Base-by-base conservation (phyloP, 1,139 yeast species). In the Candida gigantensis region DNA sequence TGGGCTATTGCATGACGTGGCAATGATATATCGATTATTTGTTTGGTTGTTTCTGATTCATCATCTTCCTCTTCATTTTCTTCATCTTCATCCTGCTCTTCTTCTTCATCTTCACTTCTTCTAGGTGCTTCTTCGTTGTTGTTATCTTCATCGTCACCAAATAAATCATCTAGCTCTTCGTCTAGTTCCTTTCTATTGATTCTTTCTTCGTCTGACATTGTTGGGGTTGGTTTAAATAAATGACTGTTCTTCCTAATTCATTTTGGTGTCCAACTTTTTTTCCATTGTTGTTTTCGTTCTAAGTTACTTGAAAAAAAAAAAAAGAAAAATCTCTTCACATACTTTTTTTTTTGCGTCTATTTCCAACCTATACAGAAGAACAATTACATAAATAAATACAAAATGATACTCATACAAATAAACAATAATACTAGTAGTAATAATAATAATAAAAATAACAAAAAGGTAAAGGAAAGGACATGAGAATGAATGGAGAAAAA, bases 1-100 rank as follows among this genome's bases (percentile, higher is more conserved):
- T 71, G 74, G 3, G 77, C 62, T 23, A 79, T 65, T 19, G 84
- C 84, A 56, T 86, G 95, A 53, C 94, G 79, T 3, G 94, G 84
- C 32, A 88, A 60, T 7, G 86, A 79, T 26, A 85, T 68, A 39
- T 82, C 84, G 11, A 77, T 68, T 69, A 68, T 40, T 71, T 79
- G 36, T 74, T 57, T 41, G 65, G 76, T 25, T 55, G 62, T 19
- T 57, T 55, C 61, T 6, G 53, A 63, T 9, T 32, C 47, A 17
- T 39, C 44, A 15, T 40, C 46, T 17, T 37, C 45, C 9, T 35
- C 41, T 16, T n/a, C n/a, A n/a, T n/a, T n/a, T n/a, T n/a, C n/a
- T n/a, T 34, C 40, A 28, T 39, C 41, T 41, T 52, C 37, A 23
- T 36, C 49, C 20, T 39, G 44, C 9, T 30, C 35, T 25, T 39